Evolutionary conservation across 75 land plant genomes (phyloP), one percentile per base, ranked within the genome.

Genomic region (Gnetum montanum): DNA sequence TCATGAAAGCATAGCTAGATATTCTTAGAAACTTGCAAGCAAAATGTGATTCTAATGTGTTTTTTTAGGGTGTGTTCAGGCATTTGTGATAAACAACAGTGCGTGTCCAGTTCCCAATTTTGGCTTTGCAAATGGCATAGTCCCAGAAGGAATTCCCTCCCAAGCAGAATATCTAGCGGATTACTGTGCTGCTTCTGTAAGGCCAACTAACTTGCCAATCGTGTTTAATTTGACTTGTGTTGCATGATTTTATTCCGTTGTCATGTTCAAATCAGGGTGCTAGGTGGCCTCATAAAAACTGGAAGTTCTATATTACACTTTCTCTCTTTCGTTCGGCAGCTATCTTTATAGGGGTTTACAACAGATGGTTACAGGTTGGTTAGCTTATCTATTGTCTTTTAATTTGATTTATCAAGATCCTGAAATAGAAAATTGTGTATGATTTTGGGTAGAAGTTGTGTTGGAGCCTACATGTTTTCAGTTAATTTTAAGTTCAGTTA

Each of bases 281-380:
- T 56, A 75, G 78, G 56, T 95, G 96, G 92, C 99, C 99, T 36
- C 79, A 28, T 30, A 68, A 68, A 34, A 68, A 65, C 1, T 95
- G 96, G 96, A 90, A 83, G 34, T 95, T 90, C 43, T 90, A 95
- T 65, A 34, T 86, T 60, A 83, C 83, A 44, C 74, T 95, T 44
- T 75, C 96, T 23, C 52, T 90, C 34, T 95, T 95, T 60, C 90
- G 99, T 44, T 78, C 74, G 3, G 85, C 88, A 56, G 75, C 91
- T 60, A 95, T 95, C 49, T 78, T 38, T 60, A 85, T 92, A 35
- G 99, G 99, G 41, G 71, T 95, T 13, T 75, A 78, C 64, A 57
- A 70, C 34, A 72, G 99, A 49, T 85, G 81, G 81, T 62, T 77
- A 15, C 70, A 80, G 81, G 99, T 95, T 66, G 70, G 56, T 48